These are phyloP conservation scores for Fusarium beomiforme DNA, from an alignment of 2,329 filamentous ascomycete genomes.

Conservation along the genomic window DNA sequence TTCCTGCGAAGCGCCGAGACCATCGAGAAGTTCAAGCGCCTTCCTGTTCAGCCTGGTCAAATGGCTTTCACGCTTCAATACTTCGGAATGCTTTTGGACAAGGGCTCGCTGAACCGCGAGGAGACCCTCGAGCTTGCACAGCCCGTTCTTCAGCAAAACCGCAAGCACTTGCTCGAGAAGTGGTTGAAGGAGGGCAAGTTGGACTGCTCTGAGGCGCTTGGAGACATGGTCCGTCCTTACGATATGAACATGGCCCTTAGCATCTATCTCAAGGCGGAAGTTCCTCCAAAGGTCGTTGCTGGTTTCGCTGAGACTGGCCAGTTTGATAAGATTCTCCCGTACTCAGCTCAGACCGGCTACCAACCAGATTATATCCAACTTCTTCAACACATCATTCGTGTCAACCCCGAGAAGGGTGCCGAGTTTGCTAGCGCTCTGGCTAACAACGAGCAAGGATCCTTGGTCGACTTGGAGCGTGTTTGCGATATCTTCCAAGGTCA, in stretches of 20 bases:
- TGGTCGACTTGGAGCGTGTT: constrained; percentile 93
- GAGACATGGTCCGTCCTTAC: constrained; percentile 90
- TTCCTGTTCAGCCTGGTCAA: constrained; percentile 82
- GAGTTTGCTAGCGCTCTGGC: constrained; percentile 95
- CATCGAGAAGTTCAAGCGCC: constrained; percentile 93
- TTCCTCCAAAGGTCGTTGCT: constrained; percentile 93
- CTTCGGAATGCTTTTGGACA: constrained; percentile 96
- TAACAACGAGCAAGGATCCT: constrained; percentile 85
- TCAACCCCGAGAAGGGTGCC: constrained; percentile 91
- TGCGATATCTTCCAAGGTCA: constrained; percentile 99
- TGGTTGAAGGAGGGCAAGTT: constrained; percentile 98
- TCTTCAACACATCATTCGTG: constrained; percentile 89
- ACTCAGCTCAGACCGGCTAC: constrained; percentile 85
- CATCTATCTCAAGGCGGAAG: constrained; percentile 91
- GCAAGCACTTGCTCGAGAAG: constrained; percentile 96
- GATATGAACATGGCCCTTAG: constrained; percentile 87
- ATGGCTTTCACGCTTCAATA: constrained; percentile 97
- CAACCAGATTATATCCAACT: constrained; percentile 95
- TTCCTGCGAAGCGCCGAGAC: constrained; percentile 95
- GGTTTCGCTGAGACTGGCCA: constrained; percentile 95
- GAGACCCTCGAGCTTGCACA: constrained; percentile 94
- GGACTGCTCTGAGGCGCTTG: constrained; percentile 94
- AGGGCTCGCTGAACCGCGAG: constrained; percentile 90
- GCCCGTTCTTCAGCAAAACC: constrained; percentile 90
- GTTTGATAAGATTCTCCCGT: constrained; percentile 96